Evolutionary conservation across 306 rosid genomes (phyloP), one percentile per base, ranked within the genome.

Genomic region (Vigna reflexopilosa): DNA sequence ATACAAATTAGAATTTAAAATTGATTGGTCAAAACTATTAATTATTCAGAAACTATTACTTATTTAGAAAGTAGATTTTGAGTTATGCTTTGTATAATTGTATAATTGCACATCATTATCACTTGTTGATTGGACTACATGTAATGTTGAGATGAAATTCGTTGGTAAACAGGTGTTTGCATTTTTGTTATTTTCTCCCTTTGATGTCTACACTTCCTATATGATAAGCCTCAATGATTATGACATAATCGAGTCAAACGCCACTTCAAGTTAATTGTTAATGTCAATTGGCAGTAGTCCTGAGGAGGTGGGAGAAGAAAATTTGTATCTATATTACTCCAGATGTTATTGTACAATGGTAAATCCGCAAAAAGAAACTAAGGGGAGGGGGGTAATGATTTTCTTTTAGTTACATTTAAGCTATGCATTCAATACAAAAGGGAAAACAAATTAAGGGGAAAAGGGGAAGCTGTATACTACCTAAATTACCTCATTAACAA

Each of bases 321-420:
- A 49, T 74, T 76, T 73, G 47, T 66, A 67, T 13, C 32, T 62
- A 73, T 62, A 73, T 61, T 73, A 73, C 59, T 64, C 3, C 63
- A 77, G 2, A 19, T 12, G 40, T 68, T 78, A 30, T 19, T 77
- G 81, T 81, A 73, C 76, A 81, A 34, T 34, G 45, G 52, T 10
- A 54, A 59, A 77, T 24, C 44, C 13, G 4, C 11, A 32, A 62
- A 57, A 5, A 11, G 73, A 59, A 66, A 47, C 6, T 9, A 42
- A 45, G 70, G 86, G 87, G 45, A 3, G 77, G 71, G 83, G 77
- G 66, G 26, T 11, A 34, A 78, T 52, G 50, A 65, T 54, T 64
- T 61, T 59, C 30, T 44, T 50, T 44, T 36, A 45, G 50, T 45
- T 45, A 47, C 75, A 73, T 40, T 58, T 15, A 63, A 40, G 49